Conservation (phyloP, 306 rosid genomes). For the Psophocarpus tetragonolobus region DNA sequence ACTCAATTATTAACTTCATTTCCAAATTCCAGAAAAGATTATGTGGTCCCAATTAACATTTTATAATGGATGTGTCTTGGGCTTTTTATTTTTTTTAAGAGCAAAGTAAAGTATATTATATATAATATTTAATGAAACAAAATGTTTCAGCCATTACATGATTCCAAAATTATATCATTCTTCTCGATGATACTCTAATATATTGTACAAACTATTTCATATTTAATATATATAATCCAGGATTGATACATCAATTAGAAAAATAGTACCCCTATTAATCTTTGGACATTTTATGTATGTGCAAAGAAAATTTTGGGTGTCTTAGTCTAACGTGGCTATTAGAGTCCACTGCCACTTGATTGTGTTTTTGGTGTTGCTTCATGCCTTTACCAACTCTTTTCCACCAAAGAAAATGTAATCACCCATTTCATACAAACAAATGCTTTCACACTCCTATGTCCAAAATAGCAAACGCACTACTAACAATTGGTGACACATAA, state of each 20-base stretch:
- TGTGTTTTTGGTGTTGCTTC: constrained; percentile 6
- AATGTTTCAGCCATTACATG: too few species aligned
- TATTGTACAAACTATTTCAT: too few species aligned
- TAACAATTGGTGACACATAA: background rate
- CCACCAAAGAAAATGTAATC: constrained; percentile 33
- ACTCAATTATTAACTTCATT: background rate
- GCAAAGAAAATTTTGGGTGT: background rate
- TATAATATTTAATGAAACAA: too few species aligned
- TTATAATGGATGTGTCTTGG: background rate
- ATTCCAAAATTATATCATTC: too few species aligned
- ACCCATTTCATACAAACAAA: constrained; percentile 6
- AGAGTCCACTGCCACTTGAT: background rate
- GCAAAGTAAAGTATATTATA: too few species aligned
- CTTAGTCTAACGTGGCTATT: background rate
- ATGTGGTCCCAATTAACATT: background rate
- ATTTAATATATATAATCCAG: too few species aligned
- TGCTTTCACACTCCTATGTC: background rate
- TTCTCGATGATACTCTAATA: too few species aligned
- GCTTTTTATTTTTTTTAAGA: too few species aligned
- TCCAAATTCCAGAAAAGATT: background rate
- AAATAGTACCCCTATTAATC: too few species aligned
- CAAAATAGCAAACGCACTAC: background rate
- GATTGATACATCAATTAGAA: too few species aligned
- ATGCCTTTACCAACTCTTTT: constrained; percentile 37
- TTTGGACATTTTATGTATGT: too few species aligned